These are phyloP conservation scores for Cladorrhinum samala DNA, from an alignment of 495 filamentous ascomycete genomes.

Conservation along the genomic window DNA sequence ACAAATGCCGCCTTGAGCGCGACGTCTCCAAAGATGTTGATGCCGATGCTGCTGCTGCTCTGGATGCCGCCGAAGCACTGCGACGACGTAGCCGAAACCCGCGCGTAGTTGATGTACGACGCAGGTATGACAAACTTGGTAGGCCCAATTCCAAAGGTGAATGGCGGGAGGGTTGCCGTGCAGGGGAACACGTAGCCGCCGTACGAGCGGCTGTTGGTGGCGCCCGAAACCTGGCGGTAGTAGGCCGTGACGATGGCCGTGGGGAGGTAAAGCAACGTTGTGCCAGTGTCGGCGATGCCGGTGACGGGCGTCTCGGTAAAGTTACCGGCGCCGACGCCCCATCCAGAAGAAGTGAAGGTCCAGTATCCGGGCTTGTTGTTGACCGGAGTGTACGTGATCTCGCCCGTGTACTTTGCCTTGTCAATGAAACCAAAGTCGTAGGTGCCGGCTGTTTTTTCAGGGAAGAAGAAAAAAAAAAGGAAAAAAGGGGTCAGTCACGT, in stretches of 20 bases:
- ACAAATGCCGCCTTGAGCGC: constrained; percentile 78
- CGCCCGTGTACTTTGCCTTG: constrained; percentile 54
- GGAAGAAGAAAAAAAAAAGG: too few species aligned
- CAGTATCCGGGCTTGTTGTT: constrained; percentile 63
- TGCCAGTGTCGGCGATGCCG: constrained; percentile 67
- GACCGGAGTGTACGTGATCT: constrained; percentile 57
- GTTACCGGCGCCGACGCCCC: constrained; percentile 48
- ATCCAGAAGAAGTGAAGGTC: constrained; percentile 60
- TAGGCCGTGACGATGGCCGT: constrained; percentile 53
- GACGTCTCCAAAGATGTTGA: constrained; percentile 73
- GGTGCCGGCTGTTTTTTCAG: constrained; percentile 46
- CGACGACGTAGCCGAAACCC: constrained; percentile 19
- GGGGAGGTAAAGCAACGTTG: constrained; percentile 63
- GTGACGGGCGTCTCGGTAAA: constrained; percentile 33
- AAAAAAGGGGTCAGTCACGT: not conserved
- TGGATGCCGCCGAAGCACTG: constrained; percentile 64
- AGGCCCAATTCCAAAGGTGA: constrained; percentile 54
- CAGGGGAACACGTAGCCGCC: constrained; percentile 73
- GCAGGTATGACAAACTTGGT: constrained; percentile 49
- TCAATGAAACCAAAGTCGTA: constrained; percentile 79
- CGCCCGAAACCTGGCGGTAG: constrained; percentile 54
- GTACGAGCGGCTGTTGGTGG: constrained; percentile 40
- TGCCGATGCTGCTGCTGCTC: constrained; percentile 53
- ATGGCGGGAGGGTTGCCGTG: constrained; percentile 52
- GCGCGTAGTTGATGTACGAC: constrained; percentile 51